Evolutionary conservation across 345 rosid species (phyloP).

Genomic region (Populus simonii): DNA sequence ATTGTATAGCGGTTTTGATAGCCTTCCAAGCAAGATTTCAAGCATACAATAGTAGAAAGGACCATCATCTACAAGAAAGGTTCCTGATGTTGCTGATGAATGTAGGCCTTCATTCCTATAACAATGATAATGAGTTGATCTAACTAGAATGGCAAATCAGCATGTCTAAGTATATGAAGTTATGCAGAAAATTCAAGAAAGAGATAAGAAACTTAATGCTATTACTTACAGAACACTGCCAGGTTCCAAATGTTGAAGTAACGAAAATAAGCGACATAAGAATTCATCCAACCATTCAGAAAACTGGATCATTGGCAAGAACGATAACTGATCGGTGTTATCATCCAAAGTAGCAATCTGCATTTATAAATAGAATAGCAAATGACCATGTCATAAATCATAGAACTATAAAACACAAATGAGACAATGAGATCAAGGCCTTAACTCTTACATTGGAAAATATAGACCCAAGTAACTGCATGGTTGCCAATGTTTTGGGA

Average conservation of each 20-base stretch:
- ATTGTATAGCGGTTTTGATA: constrained; percentile 73
- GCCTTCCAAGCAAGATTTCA: constrained; percentile 89
- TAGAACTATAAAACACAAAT: not conserved
- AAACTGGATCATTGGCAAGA: constrained; percentile 68
- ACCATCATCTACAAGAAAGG: constrained; percentile 96
- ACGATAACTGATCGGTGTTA: constrained; percentile 41
- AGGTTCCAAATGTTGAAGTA: constrained; percentile 93
- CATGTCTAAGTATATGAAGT: not conserved
- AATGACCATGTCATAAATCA: not conserved
- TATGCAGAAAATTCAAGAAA: not conserved
- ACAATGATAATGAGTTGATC: constrained; percentile 16
- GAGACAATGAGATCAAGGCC: not conserved
- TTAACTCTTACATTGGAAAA: constrained; percentile 85
- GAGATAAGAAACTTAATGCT: not conserved
- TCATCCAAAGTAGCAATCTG: constrained; percentile 88
- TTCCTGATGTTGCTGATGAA: constrained; percentile 88
- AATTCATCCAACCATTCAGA: constrained; percentile 98
- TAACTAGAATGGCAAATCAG: not conserved
- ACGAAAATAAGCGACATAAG: constrained; percentile 77
- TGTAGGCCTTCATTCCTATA: constrained; percentile 87
- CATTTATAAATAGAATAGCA: constrained; percentile 15
- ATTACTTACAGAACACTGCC: constrained; percentile 79
- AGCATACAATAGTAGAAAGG: constrained; percentile 98
- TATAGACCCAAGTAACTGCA: constrained; percentile 95
- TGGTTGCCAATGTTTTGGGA: constrained; percentile 91